Conservation (phyloP, 2,329 filamentous ascomycete genomes). For the Leptographium lundbergii region DNA sequence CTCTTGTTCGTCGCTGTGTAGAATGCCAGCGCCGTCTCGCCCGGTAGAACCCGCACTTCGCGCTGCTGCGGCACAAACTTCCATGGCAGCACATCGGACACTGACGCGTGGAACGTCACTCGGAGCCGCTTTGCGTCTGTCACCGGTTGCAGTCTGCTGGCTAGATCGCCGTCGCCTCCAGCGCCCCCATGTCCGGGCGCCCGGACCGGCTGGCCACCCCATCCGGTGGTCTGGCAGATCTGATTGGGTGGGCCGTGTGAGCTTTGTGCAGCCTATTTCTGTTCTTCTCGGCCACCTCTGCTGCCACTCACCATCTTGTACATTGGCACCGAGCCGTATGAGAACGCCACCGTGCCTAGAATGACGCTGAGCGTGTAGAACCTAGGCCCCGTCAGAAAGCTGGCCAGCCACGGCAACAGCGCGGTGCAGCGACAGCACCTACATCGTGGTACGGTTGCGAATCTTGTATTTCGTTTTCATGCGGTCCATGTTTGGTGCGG, state of each 20-base stretch:
- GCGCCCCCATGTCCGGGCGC: constrained; percentile 52
- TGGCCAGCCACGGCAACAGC: neutral
- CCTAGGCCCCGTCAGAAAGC: constrained; percentile 3
- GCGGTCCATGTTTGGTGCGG: constrained; percentile 47
- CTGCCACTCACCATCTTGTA: constrained; percentile 64
- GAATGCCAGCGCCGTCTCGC: constrained; percentile 93
- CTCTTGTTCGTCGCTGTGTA: constrained; percentile 93
- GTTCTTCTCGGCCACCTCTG: neutral
- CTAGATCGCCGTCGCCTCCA: constrained; percentile 48
- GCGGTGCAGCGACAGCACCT: constrained; percentile 14
- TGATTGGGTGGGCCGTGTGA: constrained; percentile 17
- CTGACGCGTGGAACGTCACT: constrained; percentile 91
- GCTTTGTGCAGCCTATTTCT: neutral
- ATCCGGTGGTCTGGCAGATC: constrained; percentile 79
- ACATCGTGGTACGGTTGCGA: constrained; percentile 58
- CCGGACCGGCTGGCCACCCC: constrained; percentile 85
- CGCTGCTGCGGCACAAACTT: constrained; percentile 95
- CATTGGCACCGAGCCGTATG: constrained; percentile 72
- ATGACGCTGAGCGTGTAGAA: constrained; percentile 63
- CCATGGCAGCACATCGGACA: constrained; percentile 92
- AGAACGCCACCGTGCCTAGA: constrained; percentile 64
- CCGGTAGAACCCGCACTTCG: constrained; percentile 87
- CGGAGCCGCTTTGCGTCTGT: constrained; percentile 72
- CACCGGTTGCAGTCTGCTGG: constrained; percentile 68
- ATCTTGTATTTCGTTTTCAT: constrained; percentile 50